Conservation (phyloP, 2,329 filamentous ascomycete genomes). For the Hypoxylon sp. region DNA sequence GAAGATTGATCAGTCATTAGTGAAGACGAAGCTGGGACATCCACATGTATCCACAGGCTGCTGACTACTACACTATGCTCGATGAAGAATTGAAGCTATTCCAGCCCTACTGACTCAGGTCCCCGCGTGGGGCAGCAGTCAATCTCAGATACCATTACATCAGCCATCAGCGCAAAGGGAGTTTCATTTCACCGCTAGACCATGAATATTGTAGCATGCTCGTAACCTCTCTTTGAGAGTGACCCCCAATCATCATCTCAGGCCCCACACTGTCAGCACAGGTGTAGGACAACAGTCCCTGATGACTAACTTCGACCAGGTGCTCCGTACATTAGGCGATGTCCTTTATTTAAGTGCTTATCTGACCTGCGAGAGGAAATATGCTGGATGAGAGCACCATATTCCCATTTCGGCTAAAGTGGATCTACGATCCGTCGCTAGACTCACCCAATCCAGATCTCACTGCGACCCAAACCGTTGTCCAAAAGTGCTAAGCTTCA, state of each 20-base stretch:
- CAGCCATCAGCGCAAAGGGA: conserved; percentile 11
- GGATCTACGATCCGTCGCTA: conserved; percentile 5
- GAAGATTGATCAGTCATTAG: conserved; percentile 4
- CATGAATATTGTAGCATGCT: conserved; percentile 9
- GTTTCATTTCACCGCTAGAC: conserved; percentile 13
- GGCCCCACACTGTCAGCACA: conserved; percentile 5
- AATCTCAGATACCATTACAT: conserved; percentile 22
- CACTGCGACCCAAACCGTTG: conserved; percentile 6
- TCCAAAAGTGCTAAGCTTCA: conserved; percentile 4
- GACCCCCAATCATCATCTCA: neutral
- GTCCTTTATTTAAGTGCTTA: conserved; percentile 31
- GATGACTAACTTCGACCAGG: conserved; percentile 10
- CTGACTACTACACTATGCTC: conserved; percentile 20
- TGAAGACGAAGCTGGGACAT: conserved; percentile 20
- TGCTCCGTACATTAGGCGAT: conserved; percentile 1
- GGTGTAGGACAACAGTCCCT: neutral
- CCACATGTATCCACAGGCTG: conserved; percentile 22
- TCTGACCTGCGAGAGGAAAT: conserved; percentile 18
- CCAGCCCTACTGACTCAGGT: neutral
- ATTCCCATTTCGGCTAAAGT: conserved; percentile 26
- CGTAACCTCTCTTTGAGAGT: neutral
- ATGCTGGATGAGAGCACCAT: conserved; percentile 32
- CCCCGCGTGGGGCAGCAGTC: neutral
- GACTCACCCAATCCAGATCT: conserved; percentile 14
- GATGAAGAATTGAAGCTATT: conserved; percentile 18